Percentiles rank a stretch among this genome's conserved stretches.
Conservation (phyloP, 73 alveolate genomes). For the Paramecium pentaurelia region DNA sequence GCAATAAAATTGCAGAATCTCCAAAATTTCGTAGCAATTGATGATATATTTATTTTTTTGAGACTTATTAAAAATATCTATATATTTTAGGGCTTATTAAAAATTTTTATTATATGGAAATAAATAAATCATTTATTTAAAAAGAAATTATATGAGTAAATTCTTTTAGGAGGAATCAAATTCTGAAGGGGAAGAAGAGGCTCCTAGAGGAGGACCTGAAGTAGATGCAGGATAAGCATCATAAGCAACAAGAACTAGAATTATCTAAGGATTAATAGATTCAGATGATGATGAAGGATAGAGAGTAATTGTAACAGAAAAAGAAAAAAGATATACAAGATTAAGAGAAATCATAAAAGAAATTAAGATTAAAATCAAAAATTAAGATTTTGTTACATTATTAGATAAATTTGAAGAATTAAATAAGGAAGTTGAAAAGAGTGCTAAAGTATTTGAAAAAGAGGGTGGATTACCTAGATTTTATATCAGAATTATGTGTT, state of each 20-base stretch:
- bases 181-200: not conserved
- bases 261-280: not conserved
- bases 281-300: conserved; percentile 23
- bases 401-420: not conserved
- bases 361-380: not conserved
- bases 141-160: not conserved
- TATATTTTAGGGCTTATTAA: not conserved
- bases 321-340: not conserved
- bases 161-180: not conserved
- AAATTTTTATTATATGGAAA: not conserved
- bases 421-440: not conserved
- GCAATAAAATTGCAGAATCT: not conserved
- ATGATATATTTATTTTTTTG: not conserved
- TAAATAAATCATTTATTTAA: not conserved
- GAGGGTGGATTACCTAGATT: conserved; percentile 20
- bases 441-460: conserved; percentile 39
- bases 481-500: not conserved
- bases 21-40: not conserved
- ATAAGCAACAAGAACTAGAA: not conserved
- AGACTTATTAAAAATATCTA: not conserved
- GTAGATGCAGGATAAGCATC: not conserved
- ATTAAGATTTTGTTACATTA: not conserved
- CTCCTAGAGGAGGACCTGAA: not conserved
- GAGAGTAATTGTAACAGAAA: conserved; percentile 1
- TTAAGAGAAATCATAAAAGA: not conserved